These are phyloP conservation scores for Cornus florida DNA, from an alignment of 148 eudicot species.

Conservation along the genomic window DNA sequence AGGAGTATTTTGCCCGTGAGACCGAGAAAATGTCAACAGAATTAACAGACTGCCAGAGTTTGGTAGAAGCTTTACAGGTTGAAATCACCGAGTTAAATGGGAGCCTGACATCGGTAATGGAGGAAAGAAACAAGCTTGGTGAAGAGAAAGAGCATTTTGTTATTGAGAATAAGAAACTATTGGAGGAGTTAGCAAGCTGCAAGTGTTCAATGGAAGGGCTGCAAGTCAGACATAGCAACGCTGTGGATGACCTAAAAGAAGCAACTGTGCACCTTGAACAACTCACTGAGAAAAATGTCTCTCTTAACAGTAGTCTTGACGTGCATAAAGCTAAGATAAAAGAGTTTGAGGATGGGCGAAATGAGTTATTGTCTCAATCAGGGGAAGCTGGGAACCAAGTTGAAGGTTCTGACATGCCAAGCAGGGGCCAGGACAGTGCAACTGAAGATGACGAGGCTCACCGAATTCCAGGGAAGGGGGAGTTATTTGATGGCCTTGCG, in stretches of 20 bases:
- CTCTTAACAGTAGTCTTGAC: conserved; percentile 43
- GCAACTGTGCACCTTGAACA: conserved; percentile 52
- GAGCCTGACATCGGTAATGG: conserved; percentile 12
- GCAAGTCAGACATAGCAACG: conserved; percentile 39
- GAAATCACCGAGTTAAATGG: conserved; percentile 21
- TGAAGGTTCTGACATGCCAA: conserved; percentile 14
- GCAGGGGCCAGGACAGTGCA: conserved; percentile 10
- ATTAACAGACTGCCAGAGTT: conserved; percentile 21
- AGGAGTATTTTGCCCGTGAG: conserved; percentile 11
- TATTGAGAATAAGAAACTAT: conserved; percentile 18
- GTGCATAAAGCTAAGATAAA: conserved; percentile 35
- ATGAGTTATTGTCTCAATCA: conserved; percentile 29
- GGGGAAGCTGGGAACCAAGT: conserved; percentile 24
- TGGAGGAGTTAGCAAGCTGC: conserved; percentile 24
- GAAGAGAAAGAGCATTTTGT: conserved; percentile 20
- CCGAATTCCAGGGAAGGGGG: conserved; percentile 13
- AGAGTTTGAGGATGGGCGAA: conserved; percentile 28
- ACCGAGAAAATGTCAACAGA: conserved; percentile 18
- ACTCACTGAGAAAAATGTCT: conserved; percentile 55
- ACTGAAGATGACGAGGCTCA: conserved; percentile 24
- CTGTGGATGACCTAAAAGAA: conserved; percentile 52
- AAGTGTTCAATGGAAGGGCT: conserved; percentile 26
- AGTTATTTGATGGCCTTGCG: conserved; percentile 12
- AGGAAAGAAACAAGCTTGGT: conserved; percentile 16
- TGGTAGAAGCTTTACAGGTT: conserved; percentile 30